phyloP scores from a whole-genome alignment of 2,329 filamentous ascomycete genomes.

The Beauveria asiatica region DNA sequence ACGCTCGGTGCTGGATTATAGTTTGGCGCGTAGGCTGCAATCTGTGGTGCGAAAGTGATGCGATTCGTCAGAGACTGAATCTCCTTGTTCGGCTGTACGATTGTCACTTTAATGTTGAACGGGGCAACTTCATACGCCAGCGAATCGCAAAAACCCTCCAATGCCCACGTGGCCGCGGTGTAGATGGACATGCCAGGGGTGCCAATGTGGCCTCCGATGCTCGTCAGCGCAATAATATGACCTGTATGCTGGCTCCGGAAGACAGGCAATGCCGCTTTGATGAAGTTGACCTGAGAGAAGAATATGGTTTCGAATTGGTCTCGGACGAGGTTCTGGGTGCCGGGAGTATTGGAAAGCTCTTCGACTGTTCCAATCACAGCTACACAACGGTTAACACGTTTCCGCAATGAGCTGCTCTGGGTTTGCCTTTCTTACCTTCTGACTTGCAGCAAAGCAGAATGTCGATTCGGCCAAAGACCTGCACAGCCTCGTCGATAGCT shows the following conservation, averaged over 20 bases:
- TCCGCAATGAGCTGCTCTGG: background rate
- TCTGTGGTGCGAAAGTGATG: slow-evolving; percentile 72
- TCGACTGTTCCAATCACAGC: slow-evolving; percentile 86
- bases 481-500: slow-evolving; percentile 77
- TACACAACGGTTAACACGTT: slow-evolving; percentile 23
- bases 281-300: slow-evolving; percentile 93
- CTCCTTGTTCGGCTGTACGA: slow-evolving; percentile 93
- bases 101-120: slow-evolving; percentile 93
- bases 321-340: slow-evolving; percentile 69
- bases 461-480: slow-evolving; percentile 78
- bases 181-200: slow-evolving; percentile 88
- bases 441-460: slow-evolving; percentile 85
- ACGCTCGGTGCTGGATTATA: slow-evolving; percentile 62
- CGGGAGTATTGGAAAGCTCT: slow-evolving; percentile 66
- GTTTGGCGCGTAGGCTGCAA: slow-evolving; percentile 42
- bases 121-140: slow-evolving; percentile 93
- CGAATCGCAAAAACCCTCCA: slow-evolving; percentile 93
- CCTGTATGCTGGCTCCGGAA: slow-evolving; percentile 75
- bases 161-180: slow-evolving; percentile 85
- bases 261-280: slow-evolving; percentile 75
- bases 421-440: slow-evolving; percentile 50
- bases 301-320: slow-evolving; percentile 94
- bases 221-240: slow-evolving; percentile 83
- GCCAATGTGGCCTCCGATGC: slow-evolving; percentile 84
- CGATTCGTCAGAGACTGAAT: slow-evolving; percentile 80